These are phyloP conservation scores for Fusarium staphyleae DNA, from an alignment of 2,329 filamentous ascomycete genomes.

Conservation along the genomic window DNA sequence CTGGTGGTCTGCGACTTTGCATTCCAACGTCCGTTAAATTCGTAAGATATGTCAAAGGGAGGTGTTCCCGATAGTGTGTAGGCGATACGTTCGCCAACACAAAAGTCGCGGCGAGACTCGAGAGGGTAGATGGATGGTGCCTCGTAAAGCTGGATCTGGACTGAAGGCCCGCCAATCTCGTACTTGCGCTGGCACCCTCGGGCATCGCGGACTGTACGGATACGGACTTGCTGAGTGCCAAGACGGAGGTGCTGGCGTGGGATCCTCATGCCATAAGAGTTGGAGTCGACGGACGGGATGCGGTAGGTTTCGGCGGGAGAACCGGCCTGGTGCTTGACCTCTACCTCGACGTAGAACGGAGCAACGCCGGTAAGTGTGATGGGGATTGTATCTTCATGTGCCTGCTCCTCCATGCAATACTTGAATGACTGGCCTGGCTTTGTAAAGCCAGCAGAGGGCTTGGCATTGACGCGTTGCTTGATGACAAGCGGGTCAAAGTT, in stretches of 20 bases:
- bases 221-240: constrained; percentile 87
- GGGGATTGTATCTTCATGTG: constrained; percentile 85
- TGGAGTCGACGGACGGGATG: constrained; percentile 78
- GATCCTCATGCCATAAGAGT: constrained; percentile 80
- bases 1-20: constrained; percentile 80
- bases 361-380: constrained; percentile 82
- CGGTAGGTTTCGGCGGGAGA: constrained; percentile 81
- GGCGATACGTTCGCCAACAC: constrained; percentile 91
- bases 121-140: constrained; percentile 89
- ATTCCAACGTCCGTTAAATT: constrained; percentile 82
- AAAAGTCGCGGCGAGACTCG: constrained; percentile 86
- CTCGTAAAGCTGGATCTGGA: constrained; percentile 92
- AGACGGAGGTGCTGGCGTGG: constrained; percentile 84
- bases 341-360: constrained; percentile 89
- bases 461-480: constrained; percentile 83
- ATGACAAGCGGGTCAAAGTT: constrained; percentile 73
- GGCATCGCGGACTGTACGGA: constrained; percentile 87
- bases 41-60: constrained; percentile 93
- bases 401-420: constrained; percentile 86
- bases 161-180: constrained; percentile 73
- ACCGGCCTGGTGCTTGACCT: constrained; percentile 89
- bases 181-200: constrained; percentile 85
- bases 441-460: constrained; percentile 80
- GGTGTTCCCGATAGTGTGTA: constrained; percentile 91
- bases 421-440: constrained; percentile 94